Conservation (phyloP, 805 yeast species). For the Candida morakotiae region DNA sequence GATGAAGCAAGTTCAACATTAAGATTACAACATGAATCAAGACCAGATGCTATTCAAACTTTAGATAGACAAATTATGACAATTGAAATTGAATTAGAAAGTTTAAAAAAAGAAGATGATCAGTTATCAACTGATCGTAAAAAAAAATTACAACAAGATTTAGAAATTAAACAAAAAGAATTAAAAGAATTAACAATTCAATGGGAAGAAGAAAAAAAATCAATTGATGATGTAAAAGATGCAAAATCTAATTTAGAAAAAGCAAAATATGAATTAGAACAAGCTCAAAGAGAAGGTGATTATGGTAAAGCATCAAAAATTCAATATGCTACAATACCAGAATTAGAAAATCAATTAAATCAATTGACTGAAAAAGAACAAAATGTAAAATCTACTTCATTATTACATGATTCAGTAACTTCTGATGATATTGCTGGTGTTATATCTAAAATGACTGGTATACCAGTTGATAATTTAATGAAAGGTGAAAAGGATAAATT, state of each 20-base stretch:
- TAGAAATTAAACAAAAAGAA: constrained; percentile 61
- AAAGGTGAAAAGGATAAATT: constrained; percentile 93
- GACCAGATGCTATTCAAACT: constrained; percentile 90
- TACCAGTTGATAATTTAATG: constrained; percentile 86
- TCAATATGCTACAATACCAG: constrained; percentile 84
- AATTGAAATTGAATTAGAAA: constrained; percentile 90
- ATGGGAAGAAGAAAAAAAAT: constrained; percentile 82
- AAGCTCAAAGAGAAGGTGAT: constrained; percentile 77
- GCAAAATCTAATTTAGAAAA: constrained; percentile 82
- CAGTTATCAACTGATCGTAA: constrained; percentile 76
- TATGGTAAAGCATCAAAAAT: constrained; percentile 86
- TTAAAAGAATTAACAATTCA: constrained; percentile 66
- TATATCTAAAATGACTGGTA: constrained; percentile 91
- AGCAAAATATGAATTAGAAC: constrained; percentile 79
- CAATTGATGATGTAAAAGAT: constrained; percentile 70
- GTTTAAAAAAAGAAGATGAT: constrained; percentile 89
- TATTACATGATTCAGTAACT: constrained; percentile 88
- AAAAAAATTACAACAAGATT: constrained; percentile 64
- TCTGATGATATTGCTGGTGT: constrained; percentile 92
- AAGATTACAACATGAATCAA: constrained; percentile 92
- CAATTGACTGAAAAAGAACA: constrained; percentile 35
- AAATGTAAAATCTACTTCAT: constrained; percentile 15
- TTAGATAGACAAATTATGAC: constrained; percentile 89
- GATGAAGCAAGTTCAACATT: constrained; percentile 97
- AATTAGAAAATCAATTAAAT: constrained; percentile 60